phyloP scores from a whole-genome alignment of 805 yeast species.

The Brettanomyces anomalus region DNA sequence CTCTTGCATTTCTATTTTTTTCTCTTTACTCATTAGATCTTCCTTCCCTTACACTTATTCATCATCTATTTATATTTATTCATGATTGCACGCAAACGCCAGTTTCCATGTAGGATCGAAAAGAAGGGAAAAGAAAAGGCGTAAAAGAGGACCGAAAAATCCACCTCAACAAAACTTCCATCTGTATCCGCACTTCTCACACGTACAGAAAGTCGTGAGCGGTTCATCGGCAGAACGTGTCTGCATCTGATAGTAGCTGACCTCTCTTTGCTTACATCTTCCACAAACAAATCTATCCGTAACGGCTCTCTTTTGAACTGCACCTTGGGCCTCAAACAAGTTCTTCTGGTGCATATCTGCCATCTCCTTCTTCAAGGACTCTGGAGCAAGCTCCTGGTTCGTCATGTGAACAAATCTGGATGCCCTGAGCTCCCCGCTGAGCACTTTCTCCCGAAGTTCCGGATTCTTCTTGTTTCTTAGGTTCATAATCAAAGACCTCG shows the following conservation, averaged over 20 bases:
- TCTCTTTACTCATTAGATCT: not conserved
- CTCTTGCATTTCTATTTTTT: no score
- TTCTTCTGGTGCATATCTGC: conserved; percentile 82
- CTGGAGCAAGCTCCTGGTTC: conserved; percentile 96
- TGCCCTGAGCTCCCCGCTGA: conserved; percentile 59
- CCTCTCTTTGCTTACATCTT: conserved; percentile 95
- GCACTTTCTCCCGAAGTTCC: conserved; percentile 61
- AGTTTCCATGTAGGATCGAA: no score
- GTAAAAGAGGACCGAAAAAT: no score
- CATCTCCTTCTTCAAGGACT: conserved; percentile 73
- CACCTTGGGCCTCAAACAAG: conserved; percentile 94
- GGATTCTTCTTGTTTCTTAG: conserved; percentile 87
- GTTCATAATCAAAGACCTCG: conserved; percentile 81
- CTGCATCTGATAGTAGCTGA: conserved; percentile 94
- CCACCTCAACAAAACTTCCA: conserved; percentile 79
- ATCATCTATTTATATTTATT: not conserved
- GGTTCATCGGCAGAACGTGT: conserved; percentile 99
- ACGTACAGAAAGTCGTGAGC: conserved; percentile 93
- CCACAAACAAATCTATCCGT: conserved; percentile 97
- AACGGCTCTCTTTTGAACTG: conserved; percentile 89
- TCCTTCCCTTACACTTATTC: not conserved
- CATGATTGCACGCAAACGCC: not conserved
- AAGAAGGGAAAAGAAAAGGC: no score
- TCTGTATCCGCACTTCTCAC: conserved; percentile 95
- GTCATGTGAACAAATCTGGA: conserved; percentile 65